Evolutionary conservation across 495 filamentous ascomycete genomes (phyloP).

Genomic region (Xeromyces bisporus): DNA sequence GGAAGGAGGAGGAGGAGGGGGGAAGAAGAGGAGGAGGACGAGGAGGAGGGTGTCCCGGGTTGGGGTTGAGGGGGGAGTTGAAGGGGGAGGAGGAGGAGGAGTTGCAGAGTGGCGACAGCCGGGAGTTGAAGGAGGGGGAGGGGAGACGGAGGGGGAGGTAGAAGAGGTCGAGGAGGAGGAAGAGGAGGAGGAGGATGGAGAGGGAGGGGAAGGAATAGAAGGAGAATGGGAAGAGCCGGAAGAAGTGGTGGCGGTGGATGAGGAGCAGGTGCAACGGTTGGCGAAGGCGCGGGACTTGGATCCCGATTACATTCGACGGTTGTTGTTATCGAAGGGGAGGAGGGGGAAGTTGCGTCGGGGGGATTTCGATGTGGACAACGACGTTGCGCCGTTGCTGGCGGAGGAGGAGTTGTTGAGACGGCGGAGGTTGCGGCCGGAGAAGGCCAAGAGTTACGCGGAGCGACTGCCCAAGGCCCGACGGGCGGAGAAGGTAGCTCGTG

Average conservation of each 20-base stretch:
- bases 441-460: slow-evolving; percentile 89
- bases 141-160: slow-evolving; percentile 34
- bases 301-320: slow-evolving; percentile 21
- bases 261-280: slow-evolving; percentile 22
- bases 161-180: slow-evolving; percentile 33
- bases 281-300: slow-evolving; percentile 22
- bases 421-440: slow-evolving; percentile 37
- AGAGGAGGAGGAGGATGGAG: slow-evolving; percentile 21
- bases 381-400: slow-evolving; percentile 54
- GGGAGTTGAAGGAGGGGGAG: slow-evolving; percentile 33
- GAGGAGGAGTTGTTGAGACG: slow-evolving; percentile 56
- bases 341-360: slow-evolving; percentile 25
- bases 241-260: slow-evolving; percentile 36
- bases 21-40: slow-evolving; percentile 30
- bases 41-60: too few species aligned
- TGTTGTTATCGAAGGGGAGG: slow-evolving; percentile 20
- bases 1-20: slow-evolving; percentile 24
- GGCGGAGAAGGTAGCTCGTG: slow-evolving; percentile 70
- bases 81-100: slow-evolving; percentile 32
- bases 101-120: slow-evolving; percentile 19
- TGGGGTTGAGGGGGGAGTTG: slow-evolving; percentile 16
- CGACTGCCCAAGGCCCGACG: slow-evolving; percentile 77
- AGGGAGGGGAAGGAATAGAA: slow-evolving; percentile 29
- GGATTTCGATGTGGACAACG: slow-evolving; percentile 42
- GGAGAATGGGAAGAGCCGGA: slow-evolving; percentile 33